Conservation (phyloP, 2,329 filamentous ascomycete species). For the Scedosporium apiospermum region DNA sequence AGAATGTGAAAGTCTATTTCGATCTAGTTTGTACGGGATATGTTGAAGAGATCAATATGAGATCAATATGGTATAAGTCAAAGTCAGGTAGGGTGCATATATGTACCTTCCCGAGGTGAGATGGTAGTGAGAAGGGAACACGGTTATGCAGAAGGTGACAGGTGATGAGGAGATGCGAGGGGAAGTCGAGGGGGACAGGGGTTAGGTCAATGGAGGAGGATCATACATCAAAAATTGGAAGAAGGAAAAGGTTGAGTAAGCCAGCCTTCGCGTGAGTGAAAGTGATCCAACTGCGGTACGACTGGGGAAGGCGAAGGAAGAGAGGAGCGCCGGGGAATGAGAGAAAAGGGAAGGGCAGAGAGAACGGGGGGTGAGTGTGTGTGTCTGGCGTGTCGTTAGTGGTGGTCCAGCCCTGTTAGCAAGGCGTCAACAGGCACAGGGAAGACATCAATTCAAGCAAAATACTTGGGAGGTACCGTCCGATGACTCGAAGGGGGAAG, state of each 20-base stretch:
- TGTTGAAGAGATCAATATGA: background rate
- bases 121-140: too few species aligned
- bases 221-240: background rate
- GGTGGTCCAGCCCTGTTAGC: background rate
- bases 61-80: background rate
- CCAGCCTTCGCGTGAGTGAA: background rate
- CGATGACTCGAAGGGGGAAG: background rate
- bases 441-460: background rate
- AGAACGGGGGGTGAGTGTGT: background rate
- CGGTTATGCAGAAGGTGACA: too few species aligned
- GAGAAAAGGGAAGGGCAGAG: background rate
- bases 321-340: background rate
- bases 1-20: background rate
- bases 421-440: background rate
- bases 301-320: background rate
- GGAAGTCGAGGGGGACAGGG: too few species aligned
- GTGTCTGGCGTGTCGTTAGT: background rate
- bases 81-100: background rate
- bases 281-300: background rate
- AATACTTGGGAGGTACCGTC: background rate
- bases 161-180: too few species aligned
- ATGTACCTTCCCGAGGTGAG: background rate
- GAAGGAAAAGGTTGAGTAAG: background rate
- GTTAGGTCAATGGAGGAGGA: too few species aligned
- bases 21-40: background rate